These are phyloP conservation scores for Hydnum rufescens DNA, from an alignment of 768 basidiomycete genomes.

Conservation along the genomic window DNA sequence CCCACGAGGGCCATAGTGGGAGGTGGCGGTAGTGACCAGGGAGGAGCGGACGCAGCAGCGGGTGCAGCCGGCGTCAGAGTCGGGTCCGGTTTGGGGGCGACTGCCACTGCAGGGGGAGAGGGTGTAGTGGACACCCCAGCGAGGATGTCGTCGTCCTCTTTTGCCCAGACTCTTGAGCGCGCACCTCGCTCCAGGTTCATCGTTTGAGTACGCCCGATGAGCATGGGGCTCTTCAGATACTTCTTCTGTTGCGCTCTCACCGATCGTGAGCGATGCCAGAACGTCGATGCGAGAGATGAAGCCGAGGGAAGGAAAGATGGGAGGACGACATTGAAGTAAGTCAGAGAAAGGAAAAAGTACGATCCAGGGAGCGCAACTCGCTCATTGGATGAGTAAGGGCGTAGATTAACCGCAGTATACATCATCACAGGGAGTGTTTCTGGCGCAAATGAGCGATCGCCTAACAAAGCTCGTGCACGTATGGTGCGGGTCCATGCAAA, in stretches of 20 bases:
- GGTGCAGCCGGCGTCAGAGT: neutral
- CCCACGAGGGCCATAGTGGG: constrained; percentile 18
- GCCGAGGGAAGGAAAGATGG: constrained; percentile 15
- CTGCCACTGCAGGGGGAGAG: constrained; percentile 3
- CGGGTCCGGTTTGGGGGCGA: neutral
- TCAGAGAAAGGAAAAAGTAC: constrained; percentile 39
- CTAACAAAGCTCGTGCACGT: neutral
- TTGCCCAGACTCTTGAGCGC: constrained; percentile 46
- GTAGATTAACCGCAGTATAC: constrained; percentile 70
- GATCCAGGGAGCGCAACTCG: constrained; percentile 20
- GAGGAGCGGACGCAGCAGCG: neutral
- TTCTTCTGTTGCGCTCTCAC: constrained; percentile 48
- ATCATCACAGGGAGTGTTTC: constrained; percentile 33
- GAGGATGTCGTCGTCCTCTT: constrained; percentile 39
- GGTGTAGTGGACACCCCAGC: neutral
- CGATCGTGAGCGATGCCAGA: constrained; percentile 55
- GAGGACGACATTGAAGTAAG: constrained; percentile 19
- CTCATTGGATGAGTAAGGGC: constrained; percentile 29
- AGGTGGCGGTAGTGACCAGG: neutral
- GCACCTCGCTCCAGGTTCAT: constrained; percentile 46
- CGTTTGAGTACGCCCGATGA: constrained; percentile 36
- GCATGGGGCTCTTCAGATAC: constrained; percentile 44
- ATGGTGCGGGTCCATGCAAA: constrained; percentile 15
- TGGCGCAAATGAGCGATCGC: neutral
- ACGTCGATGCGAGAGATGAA: constrained; percentile 14